Base-by-base conservation (phyloP, 495 filamentous ascomycete species). In the Daldinia grandis region DNA sequence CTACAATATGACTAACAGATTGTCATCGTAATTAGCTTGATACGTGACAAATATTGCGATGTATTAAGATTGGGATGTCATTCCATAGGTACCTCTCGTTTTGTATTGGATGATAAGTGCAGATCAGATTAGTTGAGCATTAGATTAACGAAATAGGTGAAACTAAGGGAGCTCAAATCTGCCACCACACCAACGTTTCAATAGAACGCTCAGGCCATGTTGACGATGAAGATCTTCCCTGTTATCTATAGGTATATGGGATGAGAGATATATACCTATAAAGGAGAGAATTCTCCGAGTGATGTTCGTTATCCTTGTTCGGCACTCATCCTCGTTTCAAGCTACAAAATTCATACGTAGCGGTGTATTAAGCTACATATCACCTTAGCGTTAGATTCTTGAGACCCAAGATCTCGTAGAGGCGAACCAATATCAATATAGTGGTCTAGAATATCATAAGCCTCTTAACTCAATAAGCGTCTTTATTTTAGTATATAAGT, bases 151-250 rank as follows among this genome's bases (percentile, higher is more conserved):
- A 47, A 47, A 47, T 19, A 4, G 24, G 42, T 47, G 42, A 47
- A 47, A 47, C 42, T 47, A 47, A 47, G 19, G 42, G 42, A 44
- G 60, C 31, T 49, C 44, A 44, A 28, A 54, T 66, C 59, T 62
- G 58, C 40, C 38, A 57, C 58, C 38, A 72, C 64, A 68, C 60
- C 56, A 72, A 64, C 38, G 64, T 68, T 72, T 72, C 59, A 64
- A 72, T 37, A 24, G 56, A 10, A 15, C 57, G 70, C 70, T 69
- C 65, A 37, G 70, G 58, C 65, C 70, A 47, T 47, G 42, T 24
- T 47, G 42, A 47, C 42, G 4, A 47, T 10, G 4, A 24, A 47
- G 17, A 47, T 47, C 19, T 47, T 24, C 17, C 33, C 33, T 47
- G n/a, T 47, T 47, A 8, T 4, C 6, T 9, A 47, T 15, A 40